Evolutionary conservation across 192 early-diverging fungal genomes (phyloP).

Genomic region (Ramicandelaber brevisporus): DNA sequence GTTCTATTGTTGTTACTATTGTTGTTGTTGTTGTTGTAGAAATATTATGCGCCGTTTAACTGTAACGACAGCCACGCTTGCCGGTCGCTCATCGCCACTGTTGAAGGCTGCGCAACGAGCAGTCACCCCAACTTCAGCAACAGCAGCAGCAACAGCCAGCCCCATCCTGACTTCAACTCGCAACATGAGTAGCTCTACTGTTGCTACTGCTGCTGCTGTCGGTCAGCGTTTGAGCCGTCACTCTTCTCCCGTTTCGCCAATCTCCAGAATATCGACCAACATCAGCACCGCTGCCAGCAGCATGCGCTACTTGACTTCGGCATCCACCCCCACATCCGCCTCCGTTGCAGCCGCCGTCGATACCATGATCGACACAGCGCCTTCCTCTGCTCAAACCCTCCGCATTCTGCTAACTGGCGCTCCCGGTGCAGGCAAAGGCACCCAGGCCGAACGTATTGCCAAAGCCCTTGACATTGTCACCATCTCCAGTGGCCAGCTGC

Average conservation of each 20-base stretch:
- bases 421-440: constrained; percentile 70
- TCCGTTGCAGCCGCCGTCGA: not conserved
- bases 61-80: too few relatives aligned
- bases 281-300: too few relatives aligned
- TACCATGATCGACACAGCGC: not conserved
- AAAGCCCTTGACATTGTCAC: constrained; percentile 32
- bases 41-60: too few relatives aligned
- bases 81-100: too few relatives aligned
- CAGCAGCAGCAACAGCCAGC: not conserved
- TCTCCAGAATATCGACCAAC: too few relatives aligned
- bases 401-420: constrained; percentile 1
- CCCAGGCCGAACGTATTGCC: constrained; percentile 54
- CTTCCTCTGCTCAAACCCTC: constrained; percentile 3
- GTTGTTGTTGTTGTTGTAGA: too few relatives aligned
- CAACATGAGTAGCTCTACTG: constrained; percentile 21
- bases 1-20: too few relatives aligned
- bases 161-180: constrained; percentile 5
- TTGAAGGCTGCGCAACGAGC: constrained; percentile 1
- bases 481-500: constrained; percentile 70
- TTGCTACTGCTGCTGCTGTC: constrained; percentile 50
- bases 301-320: not conserved
- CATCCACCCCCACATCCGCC: not conserved
- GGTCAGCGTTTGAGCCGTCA: constrained; percentile 19
- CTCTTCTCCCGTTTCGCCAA: constrained; percentile 1
- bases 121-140: not conserved